Base-by-base conservation (phyloP, 768 basidiomycete genomes). In the Sistotremastrum niveocremeum region DNA sequence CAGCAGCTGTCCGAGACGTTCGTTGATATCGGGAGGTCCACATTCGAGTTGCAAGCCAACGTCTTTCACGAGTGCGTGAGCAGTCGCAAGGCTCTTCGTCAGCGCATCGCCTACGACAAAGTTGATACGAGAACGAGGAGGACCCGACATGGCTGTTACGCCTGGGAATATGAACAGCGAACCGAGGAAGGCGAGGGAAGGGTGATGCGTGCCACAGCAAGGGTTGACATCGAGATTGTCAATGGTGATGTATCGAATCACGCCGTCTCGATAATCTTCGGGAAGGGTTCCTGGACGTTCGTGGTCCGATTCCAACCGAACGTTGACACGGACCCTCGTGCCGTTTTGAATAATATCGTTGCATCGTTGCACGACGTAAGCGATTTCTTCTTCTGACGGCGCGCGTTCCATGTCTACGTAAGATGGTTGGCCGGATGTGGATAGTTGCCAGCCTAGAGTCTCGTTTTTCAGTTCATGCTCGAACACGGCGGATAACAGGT, bases 141-240 rank as follows among this genome's bases (percentile, higher is more conserved):
- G 20, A 20, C 20, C 20, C 20, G 20, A 20, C 20, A 20, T 20
- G 20, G 20, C 20, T 20, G 20, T 20, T 20, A 20, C 20, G 20
- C 20, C 20, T 20, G 20, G 20, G 20, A 20, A 20, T 20, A 20
- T 20, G 20, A 20, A 20, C 20, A 20, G 20, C 20, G 20, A 20
- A 20, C 20, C 20, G 20, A 20, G 20, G 20, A 20, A 20, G 20
- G 20, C 20, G 20, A 91, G 71, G 44, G 77, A 77, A 5, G 88
- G 84, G 45, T 82, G 70, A 60, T 95, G 91, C 10, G 89, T 87
- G 7, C 85, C 83, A 46, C 83, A 84, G 61, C 87, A 87, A 78
- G 82, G 82, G 58, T 81, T 85, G 37, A 80, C 72, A 59, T 91
- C 89, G 4, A 89, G 67, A 8, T 78, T 79, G 44, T 89, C 84